phyloP scores from a whole-genome alignment of 495 filamentous ascomycete species.

The Neurospora sp. region DNA sequence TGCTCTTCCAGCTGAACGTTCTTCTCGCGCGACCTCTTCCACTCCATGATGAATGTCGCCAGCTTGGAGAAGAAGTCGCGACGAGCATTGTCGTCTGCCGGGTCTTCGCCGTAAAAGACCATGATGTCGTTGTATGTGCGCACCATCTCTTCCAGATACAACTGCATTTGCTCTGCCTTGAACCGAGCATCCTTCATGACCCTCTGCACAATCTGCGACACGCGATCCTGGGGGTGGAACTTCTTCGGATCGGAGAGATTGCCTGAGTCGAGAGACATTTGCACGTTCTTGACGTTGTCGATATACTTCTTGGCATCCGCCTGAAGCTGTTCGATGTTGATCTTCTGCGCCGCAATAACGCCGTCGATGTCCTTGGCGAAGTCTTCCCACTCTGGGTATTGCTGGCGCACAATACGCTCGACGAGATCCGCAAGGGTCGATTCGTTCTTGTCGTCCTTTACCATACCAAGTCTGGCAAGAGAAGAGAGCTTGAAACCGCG shows the following conservation, averaged over 20 bases:
- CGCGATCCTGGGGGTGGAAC: conserved; percentile 95
- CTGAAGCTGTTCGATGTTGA: conserved; percentile 89
- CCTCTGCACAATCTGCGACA: conserved; percentile 81
- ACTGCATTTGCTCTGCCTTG: conserved; percentile 91
- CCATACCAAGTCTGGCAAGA: conserved; percentile 88
- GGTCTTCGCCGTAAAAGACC: conserved; percentile 93
- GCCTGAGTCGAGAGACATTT: conserved; percentile 80
- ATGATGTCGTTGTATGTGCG: conserved; percentile 91
- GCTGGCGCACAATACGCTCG: conserved; percentile 92
- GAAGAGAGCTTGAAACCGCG: conserved; percentile 96
- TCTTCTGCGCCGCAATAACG: conserved; percentile 75
- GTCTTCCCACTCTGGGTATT: conserved; percentile 90
- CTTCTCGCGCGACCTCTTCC: conserved; percentile 93
- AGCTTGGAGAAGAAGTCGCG: conserved; percentile 95
- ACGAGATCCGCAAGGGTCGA: conserved; percentile 92
- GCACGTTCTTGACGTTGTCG: conserved; percentile 87
- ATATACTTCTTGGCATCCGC: conserved; percentile 89
- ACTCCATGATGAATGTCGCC: conserved; percentile 82
- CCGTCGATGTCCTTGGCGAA: conserved; percentile 80
- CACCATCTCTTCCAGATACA: conserved; percentile 89
- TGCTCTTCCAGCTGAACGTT: conserved; percentile 77
- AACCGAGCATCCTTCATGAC: conserved; percentile 93
- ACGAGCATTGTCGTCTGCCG: conserved; percentile 82
- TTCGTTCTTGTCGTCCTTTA: conserved; percentile 98
- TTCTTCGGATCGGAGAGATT: conserved; percentile 95